Conservation (phyloP, 192 early-diverging fungal genomes). For the Anaeromyces robustus region DNA sequence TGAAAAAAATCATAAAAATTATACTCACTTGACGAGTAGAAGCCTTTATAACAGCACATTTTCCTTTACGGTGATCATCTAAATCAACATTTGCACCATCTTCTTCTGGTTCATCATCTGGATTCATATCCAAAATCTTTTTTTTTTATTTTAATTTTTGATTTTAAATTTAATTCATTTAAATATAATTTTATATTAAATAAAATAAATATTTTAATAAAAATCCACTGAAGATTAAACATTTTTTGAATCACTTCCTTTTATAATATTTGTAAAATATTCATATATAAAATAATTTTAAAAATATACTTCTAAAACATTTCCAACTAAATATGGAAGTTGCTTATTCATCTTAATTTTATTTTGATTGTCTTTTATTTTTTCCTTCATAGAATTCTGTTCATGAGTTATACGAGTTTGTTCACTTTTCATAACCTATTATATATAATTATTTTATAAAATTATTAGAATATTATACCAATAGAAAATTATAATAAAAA, state of each 20-base stretch:
- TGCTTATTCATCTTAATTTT: constrained; percentile 98
- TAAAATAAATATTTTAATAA: no score
- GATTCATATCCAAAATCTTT: constrained; percentile 70
- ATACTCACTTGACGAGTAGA: constrained; percentile 74
- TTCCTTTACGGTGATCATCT: constrained; percentile 84
- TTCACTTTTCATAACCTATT: constrained; percentile 78
- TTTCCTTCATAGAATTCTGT: constrained; percentile 67
- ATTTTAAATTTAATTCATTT: background rate
- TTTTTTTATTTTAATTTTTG: background rate
- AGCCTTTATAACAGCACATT: constrained; percentile 94
- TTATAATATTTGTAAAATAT: no score
- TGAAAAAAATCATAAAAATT: background rate
- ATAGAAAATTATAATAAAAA: no score
- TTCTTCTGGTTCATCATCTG: constrained; percentile 75
- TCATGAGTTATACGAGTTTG: constrained; percentile 77
- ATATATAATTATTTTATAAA: background rate
- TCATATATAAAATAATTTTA: no score
- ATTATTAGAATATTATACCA: no score
- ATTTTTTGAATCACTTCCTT: no score
- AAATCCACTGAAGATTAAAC: no score
- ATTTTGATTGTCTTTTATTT: constrained; percentile 94
- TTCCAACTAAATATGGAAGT: constrained; percentile 88
- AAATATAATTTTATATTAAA: no score
- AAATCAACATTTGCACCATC: constrained; percentile 88
- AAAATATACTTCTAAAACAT: constrained; percentile 76